A percentile compares a stretch with the other conserved stretches of the same genome.
Evolutionary conservation across 306 rosid genomes (phyloP).

Genomic region (Vigna trinervia): DNA sequence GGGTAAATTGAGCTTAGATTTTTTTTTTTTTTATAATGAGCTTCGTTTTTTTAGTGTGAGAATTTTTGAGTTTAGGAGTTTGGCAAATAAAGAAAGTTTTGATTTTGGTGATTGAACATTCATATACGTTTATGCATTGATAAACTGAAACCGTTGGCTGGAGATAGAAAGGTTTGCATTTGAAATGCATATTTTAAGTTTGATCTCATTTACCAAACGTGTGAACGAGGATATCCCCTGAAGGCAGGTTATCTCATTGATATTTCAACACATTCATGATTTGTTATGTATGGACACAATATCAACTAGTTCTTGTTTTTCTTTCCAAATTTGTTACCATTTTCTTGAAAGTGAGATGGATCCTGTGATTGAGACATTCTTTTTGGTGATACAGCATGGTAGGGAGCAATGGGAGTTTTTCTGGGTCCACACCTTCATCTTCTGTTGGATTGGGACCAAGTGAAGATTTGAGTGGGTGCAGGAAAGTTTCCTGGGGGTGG

Average conservation of each 20-base stretch:
- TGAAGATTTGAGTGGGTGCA: conserved; percentile 59
- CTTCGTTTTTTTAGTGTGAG: conserved; percentile 12
- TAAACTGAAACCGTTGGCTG: not conserved
- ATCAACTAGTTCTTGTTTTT: not conserved
- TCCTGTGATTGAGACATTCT: not conserved
- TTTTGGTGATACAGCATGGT: conserved; percentile 60
- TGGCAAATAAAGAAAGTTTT: not conserved
- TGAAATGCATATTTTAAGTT: too few relatives aligned
- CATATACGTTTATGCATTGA: not conserved
- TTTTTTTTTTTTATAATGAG: not conserved
- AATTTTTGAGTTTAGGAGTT: not conserved
- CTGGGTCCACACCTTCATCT: conserved; percentile 54
- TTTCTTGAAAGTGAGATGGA: not conserved
- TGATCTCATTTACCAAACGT: too few relatives aligned
- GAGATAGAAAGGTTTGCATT: not conserved
- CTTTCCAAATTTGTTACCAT: not conserved
- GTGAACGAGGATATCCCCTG: too few relatives aligned
- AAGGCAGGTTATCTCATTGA: too few relatives aligned
- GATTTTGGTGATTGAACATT: not conserved
- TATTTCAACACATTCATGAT: not conserved
- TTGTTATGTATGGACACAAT: not conserved
- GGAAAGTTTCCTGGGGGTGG: conserved; percentile 26
- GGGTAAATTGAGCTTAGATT: conserved; percentile 59
- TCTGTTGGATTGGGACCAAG: conserved; percentile 64
- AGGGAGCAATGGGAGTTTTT: conserved; percentile 57